phyloP scores from a whole-genome alignment of 2,329 filamentous ascomycete species.

The Microcera coccophila region DNA sequence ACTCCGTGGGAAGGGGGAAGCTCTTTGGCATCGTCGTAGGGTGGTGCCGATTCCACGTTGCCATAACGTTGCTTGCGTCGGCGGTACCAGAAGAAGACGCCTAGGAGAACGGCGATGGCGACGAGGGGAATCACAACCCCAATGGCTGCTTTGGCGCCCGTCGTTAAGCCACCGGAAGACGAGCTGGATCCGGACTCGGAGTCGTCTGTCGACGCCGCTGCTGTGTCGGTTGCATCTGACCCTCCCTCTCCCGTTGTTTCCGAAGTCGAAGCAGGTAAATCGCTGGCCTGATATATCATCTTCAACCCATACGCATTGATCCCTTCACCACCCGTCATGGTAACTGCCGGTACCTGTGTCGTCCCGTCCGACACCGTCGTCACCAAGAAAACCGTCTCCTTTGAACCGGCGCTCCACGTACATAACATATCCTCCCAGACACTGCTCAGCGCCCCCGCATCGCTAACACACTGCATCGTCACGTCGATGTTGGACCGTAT shows the following conservation, averaged over 20 bases:
- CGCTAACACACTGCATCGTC: conserved; percentile 27
- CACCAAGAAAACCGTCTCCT: conserved; percentile 21
- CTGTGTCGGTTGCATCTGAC: background rate
- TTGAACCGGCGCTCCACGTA: conserved; percentile 31
- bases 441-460: conserved; percentile 18
- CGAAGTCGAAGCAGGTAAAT: conserved; percentile 11
- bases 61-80: conserved; percentile 16
- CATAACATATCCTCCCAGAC: conserved; percentile 30
- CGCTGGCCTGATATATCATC: conserved; percentile 34
- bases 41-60: background rate
- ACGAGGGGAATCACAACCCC: conserved; percentile 30
- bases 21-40: conserved; percentile 6
- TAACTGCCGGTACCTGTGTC: conserved; percentile 18
- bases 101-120: conserved; percentile 21
- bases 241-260: background rate
- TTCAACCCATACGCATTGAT: conserved; percentile 34
- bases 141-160: conserved; percentile 26
- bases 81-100: conserved; percentile 28
- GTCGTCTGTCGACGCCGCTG: background rate
- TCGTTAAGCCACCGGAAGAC: conserved; percentile 14
- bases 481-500: conserved; percentile 23
- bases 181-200: background rate
- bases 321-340: conserved; percentile 22
- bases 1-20: conserved; percentile 1
- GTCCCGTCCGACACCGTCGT: conserved; percentile 22